These are phyloP conservation scores for Verruconis gallopava DNA, from an alignment of 2,329 filamentous ascomycete species.

Conservation along the genomic window DNA sequence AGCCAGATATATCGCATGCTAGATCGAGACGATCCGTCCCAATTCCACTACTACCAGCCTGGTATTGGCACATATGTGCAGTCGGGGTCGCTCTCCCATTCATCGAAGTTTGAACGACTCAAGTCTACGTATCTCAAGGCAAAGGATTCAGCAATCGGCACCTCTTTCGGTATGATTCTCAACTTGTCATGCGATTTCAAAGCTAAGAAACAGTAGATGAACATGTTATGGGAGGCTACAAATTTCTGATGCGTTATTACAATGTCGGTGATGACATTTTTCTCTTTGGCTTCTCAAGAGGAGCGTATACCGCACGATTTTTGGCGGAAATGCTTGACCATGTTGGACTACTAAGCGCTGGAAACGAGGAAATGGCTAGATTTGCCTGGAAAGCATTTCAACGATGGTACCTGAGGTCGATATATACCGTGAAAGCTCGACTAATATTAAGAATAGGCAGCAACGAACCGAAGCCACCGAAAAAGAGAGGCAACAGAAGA, in stretches of 20 bases:
- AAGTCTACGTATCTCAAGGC: conserved; percentile 58
- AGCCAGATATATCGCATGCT: conserved; percentile 53
- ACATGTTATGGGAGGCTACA: conserved; percentile 73
- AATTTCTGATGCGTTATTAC: conserved; percentile 40
- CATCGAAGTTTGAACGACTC: conserved; percentile 41
- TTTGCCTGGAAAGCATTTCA: conserved; percentile 73
- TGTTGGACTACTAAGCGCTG: conserved; percentile 64
- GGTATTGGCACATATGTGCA: conserved; percentile 61
- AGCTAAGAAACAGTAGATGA: no score
- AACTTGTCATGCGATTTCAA: no score
- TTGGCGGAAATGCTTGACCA: conserved; percentile 73
- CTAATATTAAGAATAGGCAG: conserved; percentile 63
- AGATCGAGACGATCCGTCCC: conserved; percentile 47
- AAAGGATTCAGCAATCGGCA: conserved; percentile 68
- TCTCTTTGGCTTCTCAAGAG: conserved; percentile 37
- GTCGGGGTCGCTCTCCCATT: conserved; percentile 46
- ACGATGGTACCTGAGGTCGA: conserved; percentile 3
- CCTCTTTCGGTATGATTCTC: no score
- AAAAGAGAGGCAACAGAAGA: conserved; percentile 37
- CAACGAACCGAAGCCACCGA: conserved; percentile 35
- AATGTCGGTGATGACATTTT: conserved; percentile 35
- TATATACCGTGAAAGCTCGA: no score
- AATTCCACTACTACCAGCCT: conserved; percentile 31
- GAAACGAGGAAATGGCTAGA: conserved; percentile 73
- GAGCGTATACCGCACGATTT: conserved; percentile 39